phyloP scores from a whole-genome alignment of 495 filamentous ascomycete species.

The Penicillium longicatenatum region DNA sequence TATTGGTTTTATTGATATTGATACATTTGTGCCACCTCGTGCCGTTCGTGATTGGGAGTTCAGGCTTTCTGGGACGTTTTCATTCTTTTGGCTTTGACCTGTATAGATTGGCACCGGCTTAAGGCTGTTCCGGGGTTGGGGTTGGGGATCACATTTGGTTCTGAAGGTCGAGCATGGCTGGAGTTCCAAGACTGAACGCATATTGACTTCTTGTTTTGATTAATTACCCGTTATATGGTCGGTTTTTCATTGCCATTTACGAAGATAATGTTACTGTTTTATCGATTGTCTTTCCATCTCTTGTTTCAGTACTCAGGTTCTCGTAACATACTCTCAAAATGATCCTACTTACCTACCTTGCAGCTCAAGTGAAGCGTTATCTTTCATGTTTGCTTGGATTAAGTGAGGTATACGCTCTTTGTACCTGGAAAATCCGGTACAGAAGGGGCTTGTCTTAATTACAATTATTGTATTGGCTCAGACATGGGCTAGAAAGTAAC shows the following conservation, averaged over 20 bases:
- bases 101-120: constrained; percentile 20
- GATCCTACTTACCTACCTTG: too few species aligned
- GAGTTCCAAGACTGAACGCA: constrained; percentile 44
- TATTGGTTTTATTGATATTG: constrained; percentile 7
- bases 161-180: constrained; percentile 39
- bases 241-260: constrained; percentile 15
- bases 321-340: too few species aligned
- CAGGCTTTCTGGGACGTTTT: constrained; percentile 12
- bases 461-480: too few species aligned
- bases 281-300: too few species aligned
- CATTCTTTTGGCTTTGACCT: constrained; percentile 15
- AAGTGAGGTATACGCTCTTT: too few species aligned
- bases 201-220: constrained; percentile 22
- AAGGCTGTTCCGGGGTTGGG: constrained; percentile 10
- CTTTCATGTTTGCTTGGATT: too few species aligned
- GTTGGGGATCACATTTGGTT: constrained; percentile 22
- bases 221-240: constrained; percentile 14
- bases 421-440: too few species aligned
- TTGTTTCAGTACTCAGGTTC: too few species aligned
- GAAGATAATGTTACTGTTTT: constrained; percentile 21
- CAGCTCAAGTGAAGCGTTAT: too few species aligned
- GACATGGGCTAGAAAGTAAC: too few species aligned
- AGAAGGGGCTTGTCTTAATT: too few species aligned
- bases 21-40: background rate
- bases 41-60: constrained; percentile 14